Evolutionary conservation across 176 grass and related monocot genomes (phyloP), one percentile per base, ranked within the genome.

Genomic region (Phoenix roebelenii): DNA sequence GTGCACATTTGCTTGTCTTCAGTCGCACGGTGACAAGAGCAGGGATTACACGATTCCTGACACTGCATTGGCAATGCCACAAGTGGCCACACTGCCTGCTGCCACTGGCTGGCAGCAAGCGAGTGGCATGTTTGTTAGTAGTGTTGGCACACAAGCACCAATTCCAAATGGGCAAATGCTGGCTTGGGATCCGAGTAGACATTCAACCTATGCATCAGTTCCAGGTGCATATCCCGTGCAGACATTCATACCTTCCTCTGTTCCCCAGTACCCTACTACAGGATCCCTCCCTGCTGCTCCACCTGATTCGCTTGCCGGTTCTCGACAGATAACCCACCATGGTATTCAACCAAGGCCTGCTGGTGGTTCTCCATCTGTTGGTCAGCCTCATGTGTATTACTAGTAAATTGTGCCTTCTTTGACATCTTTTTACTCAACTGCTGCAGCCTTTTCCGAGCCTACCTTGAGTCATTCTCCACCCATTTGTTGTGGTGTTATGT

Each of bases 1-100:
- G 35, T 44, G 35, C 35, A 14, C 35, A 44, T 44, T 44, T 12
- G 35, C 10, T 44, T 44, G 1, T 56, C 59, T 77, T 76, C 88
- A 93, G 94, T 79, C 85, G 61, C 82, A 98, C 44, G 85, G 79
- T 88, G 94, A 98, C 66, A 92, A 85, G 80, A 92, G 94, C 85
- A 98, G 85, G 68, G 94, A 98, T 71, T 98, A 93, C 76, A 98
- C 94, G 18, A 72, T 88, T 50, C 71, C 88, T 22, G 66, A 85
- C 49, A 65, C 77, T 35, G 57, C 71, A 71, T 58, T 65, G 49
- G 80, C 60, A 44, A 60, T 68, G 24, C 84, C 70, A 0, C 87
- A 87, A 72, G 17, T 81, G 52, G 67, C 81, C 59, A 23, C 64
- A 53, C 59, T 61, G 30, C 30, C 59, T 26, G 79, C 72, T 55